Base-by-base conservation (phyloP, 768 basidiomycete genomes). In the Pleurotus tuber-regium region DNA sequence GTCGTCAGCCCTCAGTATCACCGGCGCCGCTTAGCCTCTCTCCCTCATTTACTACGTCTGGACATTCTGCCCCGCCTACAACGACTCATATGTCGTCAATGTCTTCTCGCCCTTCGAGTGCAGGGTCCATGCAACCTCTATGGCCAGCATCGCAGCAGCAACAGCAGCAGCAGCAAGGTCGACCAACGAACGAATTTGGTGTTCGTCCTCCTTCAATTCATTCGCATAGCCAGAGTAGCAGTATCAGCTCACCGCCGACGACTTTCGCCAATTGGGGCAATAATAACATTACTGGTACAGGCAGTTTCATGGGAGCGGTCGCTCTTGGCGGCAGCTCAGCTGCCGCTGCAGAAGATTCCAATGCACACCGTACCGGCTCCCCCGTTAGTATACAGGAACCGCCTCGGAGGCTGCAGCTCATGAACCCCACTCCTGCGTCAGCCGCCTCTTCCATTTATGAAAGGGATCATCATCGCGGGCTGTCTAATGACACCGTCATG, bases 41-140 rank as follows among this genome's bases (percentile, higher is more conserved):
- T 11, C 55, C 58, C 19, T 31, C 63, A 14, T 53, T 59, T 10
- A 63, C 63, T 2, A 59, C 59, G 9, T 60, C 66, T 3, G 62
- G 63, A 6, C 52, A 50, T 4, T 65, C 64, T 38, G 58, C 56
- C 21, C 40, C 30, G 6, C 24, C 29, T 16, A 43, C 36, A 29
- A 36, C 23, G 23, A 24, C 54, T 23, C 35, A 50, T 29, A 53
- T 58, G n/a, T 55, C 61, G 7, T 58, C 56, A 19, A 41, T 53
- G 14, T 70, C 70, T 9, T 72, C 78, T 3, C 66, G 75, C 30
- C 75, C 74, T n/a, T 77, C 78, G 4, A 74, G 75, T 0, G 66
- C 70, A 12, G 67, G 68, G 21, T 78, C 79, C 19, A 60, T 64
- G 46, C 66, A 67, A 43, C 72, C 72, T 14, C 55, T 64, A 31